These are phyloP conservation scores for Aspergillus hancockii DNA, from an alignment of 495 filamentous ascomycete genomes.

Conservation along the genomic window DNA sequence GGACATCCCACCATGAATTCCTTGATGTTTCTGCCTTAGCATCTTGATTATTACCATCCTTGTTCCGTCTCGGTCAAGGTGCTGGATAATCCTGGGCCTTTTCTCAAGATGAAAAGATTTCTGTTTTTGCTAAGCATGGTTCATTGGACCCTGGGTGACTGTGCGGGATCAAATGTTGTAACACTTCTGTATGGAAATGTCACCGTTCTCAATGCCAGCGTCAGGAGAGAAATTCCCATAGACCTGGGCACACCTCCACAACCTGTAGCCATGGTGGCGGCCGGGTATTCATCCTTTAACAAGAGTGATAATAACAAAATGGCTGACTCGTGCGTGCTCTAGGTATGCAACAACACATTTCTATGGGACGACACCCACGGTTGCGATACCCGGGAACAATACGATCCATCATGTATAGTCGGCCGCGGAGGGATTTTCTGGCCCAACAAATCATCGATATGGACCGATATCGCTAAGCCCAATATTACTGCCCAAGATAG, in stretches of 20 bases:
- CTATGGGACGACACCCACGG: background rate
- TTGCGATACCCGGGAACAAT: background rate
- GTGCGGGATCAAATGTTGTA: background rate
- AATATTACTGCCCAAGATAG: background rate
- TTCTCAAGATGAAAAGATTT: background rate
- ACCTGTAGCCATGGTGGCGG: background rate
- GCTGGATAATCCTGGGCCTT: background rate
- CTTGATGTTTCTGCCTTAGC: too few relatives aligned
- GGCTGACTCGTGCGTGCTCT: background rate
- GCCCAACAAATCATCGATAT: background rate
- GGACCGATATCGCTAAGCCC: background rate
- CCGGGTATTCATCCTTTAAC: background rate
- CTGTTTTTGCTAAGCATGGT: background rate
- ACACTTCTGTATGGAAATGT: conserved; percentile 3
- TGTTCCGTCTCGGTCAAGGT: too few relatives aligned
- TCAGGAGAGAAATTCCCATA: background rate
- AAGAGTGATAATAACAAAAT: background rate
- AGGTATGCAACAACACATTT: conserved; percentile 5
- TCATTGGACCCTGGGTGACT: background rate
- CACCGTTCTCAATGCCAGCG: background rate
- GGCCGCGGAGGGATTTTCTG: background rate
- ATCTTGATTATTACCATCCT: too few relatives aligned
- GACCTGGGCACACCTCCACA: conserved; percentile 1
- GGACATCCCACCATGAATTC: too few relatives aligned
- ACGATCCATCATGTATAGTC: conserved; percentile 1